Evolutionary conservation across 2,329 filamentous ascomycete species (phyloP).

Genomic region (Drechslerella coelobrocha): DNA sequence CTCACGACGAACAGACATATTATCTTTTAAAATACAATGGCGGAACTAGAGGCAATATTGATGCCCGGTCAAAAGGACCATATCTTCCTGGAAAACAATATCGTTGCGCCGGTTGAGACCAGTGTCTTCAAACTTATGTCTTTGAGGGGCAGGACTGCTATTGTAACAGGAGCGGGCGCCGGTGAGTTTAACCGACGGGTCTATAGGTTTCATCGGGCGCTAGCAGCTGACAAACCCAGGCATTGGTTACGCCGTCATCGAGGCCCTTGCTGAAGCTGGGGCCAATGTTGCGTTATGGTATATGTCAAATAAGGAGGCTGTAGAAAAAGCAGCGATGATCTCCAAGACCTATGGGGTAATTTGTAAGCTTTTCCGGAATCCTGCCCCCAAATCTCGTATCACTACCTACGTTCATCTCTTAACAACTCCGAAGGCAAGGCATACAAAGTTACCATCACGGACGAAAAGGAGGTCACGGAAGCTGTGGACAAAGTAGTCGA

Average conservation of each 20-base stretch:
- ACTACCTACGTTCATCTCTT: background rate
- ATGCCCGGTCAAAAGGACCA: conserved; percentile 26
- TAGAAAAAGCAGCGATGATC: conserved; percentile 69
- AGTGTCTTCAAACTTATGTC: conserved; percentile 16
- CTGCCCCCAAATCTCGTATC: background rate
- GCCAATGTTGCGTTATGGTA: conserved; percentile 77
- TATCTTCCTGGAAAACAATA: conserved; percentile 20
- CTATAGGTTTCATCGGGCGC: background rate
- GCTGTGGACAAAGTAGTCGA: conserved; percentile 64
- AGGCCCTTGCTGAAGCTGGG: conserved; percentile 73
- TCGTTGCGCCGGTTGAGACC: background rate
- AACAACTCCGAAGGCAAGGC: conserved; percentile 55
- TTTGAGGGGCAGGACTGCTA: conserved; percentile 21
- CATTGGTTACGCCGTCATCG: conserved; percentile 70
- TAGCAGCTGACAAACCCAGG: conserved; percentile 57
- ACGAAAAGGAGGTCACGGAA: conserved; percentile 63
- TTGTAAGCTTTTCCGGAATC: conserved; percentile 59
- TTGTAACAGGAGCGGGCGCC: conserved; percentile 24
- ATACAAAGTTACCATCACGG: conserved; percentile 68
- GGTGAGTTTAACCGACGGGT: conserved; percentile 1
- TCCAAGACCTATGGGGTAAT: conserved; percentile 71
- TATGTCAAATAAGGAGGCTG: conserved; percentile 71
- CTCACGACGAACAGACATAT: too few species aligned
- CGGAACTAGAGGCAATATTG: conserved; percentile 17
- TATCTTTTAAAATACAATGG: too few species aligned